Conservation (phyloP, 495 filamentous ascomycete species). For the Articulospora tetracladia region DNA sequence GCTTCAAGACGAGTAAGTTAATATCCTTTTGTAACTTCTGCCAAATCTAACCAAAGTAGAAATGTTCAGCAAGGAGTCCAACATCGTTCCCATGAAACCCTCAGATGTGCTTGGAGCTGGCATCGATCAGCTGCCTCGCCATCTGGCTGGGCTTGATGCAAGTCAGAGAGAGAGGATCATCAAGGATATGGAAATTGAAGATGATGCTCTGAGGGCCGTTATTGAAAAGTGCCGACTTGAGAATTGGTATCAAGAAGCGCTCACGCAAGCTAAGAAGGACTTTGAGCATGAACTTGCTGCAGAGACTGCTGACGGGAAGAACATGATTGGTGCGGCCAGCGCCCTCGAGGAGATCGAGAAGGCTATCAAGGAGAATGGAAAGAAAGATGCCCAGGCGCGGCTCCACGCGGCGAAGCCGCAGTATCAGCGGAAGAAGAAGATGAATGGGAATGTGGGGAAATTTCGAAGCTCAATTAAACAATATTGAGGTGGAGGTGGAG, state of each 20-base stretch:
- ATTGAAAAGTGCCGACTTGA: constrained; percentile 45
- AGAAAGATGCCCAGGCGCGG: constrained; percentile 14
- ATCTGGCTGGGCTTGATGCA: constrained; percentile 35
- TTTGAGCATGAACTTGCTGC: constrained; percentile 15
- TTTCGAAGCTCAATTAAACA: constrained; percentile 18
- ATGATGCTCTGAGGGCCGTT: constrained; percentile 36
- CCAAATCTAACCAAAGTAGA: constrained; percentile 18
- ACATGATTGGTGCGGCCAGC: constrained; percentile 9
- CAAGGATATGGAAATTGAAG: constrained; percentile 41
- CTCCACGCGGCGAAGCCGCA: constrained; percentile 16
- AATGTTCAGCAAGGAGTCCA: constrained; percentile 18
- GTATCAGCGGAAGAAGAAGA: constrained; percentile 13
- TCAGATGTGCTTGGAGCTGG: constrained; percentile 33
- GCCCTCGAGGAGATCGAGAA: constrained; percentile 18
- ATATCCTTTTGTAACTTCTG: not conserved
- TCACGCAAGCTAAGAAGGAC: constrained; percentile 25
- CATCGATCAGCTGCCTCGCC: constrained; percentile 35
- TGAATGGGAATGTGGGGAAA: constrained; percentile 3
- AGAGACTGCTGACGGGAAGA: constrained; percentile 15
- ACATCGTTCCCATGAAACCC: constrained; percentile 28
- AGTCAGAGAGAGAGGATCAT: constrained; percentile 37
- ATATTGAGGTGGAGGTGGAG: constrained; percentile 8
- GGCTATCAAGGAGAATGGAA: constrained; percentile 16
- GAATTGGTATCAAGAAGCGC: constrained; percentile 47
- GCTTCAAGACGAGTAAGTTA: constrained; percentile 28